Conservation (phyloP, 2,329 filamentous ascomycete species). For the Periconia sp. region DNA sequence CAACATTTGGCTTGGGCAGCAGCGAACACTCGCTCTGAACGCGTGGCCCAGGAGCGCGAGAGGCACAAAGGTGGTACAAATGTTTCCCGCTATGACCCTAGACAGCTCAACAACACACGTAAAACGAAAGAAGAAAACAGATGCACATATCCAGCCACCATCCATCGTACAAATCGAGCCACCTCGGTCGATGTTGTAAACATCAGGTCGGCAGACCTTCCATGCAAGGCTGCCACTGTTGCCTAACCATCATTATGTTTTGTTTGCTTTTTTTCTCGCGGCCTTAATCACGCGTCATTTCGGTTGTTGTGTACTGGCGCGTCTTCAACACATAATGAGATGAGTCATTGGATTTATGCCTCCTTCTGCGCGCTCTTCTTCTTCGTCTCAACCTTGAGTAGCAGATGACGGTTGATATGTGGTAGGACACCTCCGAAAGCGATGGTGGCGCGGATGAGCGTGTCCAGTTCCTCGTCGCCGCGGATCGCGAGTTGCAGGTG, state of each 20-base stretch:
- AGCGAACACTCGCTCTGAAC: background rate
- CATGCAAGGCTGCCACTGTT: background rate
- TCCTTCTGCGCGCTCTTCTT: conserved; percentile 76
- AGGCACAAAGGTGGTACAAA: background rate
- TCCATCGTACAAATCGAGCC: background rate
- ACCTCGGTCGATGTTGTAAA: background rate
- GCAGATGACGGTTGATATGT: conserved; percentile 95
- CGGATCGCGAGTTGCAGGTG: conserved; percentile 97
- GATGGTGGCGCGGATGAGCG: conserved; percentile 94
- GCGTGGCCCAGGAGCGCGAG: background rate
- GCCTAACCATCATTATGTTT: background rate
- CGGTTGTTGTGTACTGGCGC: background rate
- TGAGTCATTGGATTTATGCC: background rate
- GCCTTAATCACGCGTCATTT: background rate
- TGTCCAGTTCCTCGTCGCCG: conserved; percentile 97
- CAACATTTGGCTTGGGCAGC: background rate
- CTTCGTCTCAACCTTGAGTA: conserved; percentile 96
- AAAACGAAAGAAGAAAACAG: background rate
- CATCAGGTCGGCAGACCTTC: background rate
- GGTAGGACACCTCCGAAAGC: conserved; percentile 97
- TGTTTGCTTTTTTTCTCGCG: background rate
- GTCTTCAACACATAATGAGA: background rate
- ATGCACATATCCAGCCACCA: background rate
- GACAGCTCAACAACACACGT: background rate
- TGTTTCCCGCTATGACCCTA: background rate